Evolutionary conservation across 352 stramenopile genomes (phyloP).

Genomic region (Globisporangium viniferum): DNA sequence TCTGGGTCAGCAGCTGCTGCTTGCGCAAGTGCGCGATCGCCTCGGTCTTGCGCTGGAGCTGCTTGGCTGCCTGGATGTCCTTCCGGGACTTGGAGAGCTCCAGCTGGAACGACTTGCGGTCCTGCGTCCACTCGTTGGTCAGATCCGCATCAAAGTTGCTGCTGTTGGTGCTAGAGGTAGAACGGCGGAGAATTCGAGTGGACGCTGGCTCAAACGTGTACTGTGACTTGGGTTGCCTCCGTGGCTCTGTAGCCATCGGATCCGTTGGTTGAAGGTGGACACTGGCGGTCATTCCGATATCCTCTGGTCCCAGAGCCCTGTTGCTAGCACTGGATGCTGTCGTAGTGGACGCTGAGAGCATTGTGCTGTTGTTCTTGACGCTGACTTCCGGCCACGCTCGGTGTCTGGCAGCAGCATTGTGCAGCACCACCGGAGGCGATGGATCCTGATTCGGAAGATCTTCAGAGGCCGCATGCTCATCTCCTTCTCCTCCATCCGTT

Average conservation of each 20-base stretch:
- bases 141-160: conserved; percentile 1
- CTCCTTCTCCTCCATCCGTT: not conserved
- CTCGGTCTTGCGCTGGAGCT: conserved; percentile 36
- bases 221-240: conserved; percentile 8
- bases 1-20: conserved; percentile 37
- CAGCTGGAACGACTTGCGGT: conserved; percentile 32
- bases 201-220: conserved; percentile 32
- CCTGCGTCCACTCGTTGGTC: conserved; percentile 41
- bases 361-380: not conserved
- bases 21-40: conserved; percentile 35
- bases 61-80: conserved; percentile 34
- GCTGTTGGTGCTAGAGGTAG: not conserved
- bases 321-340: conserved; percentile 12
- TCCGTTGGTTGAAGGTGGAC: not conserved
- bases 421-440: not conserved
- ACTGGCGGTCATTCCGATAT: not conserved
- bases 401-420: not conserved
- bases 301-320: not conserved
- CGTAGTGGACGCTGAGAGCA: not conserved
- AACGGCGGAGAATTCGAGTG: conserved; percentile 16
- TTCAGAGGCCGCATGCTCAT: conserved; percentile 12
- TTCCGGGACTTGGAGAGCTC: conserved; percentile 43
- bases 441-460: not conserved
- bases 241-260: not conserved
- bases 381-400: not conserved